These are phyloP conservation scores for Naganishia antarctica DNA, from an alignment of 768 basidiomycete genomes.

Conservation along the genomic window DNA sequence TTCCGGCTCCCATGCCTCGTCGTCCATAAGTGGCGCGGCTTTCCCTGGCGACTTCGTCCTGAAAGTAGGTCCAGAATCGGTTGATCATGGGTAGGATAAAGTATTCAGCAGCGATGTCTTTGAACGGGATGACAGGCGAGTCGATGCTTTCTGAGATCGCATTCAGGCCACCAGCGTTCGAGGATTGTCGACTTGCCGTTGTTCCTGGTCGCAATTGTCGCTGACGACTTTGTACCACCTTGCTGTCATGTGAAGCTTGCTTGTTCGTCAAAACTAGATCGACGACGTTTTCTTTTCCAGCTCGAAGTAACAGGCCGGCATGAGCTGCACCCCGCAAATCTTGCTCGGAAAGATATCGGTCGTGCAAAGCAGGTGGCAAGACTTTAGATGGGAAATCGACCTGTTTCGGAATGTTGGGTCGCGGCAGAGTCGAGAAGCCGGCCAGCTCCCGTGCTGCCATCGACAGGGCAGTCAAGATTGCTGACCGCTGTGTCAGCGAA, in stretches of 20 bases:
- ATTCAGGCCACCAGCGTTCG: neutral
- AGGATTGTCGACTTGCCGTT: neutral
- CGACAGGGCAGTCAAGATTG: conserved; percentile 79
- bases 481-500: conserved; percentile 75
- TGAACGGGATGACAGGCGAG: conserved; percentile 48
- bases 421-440: conserved; percentile 50
- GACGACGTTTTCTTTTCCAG: neutral
- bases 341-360: conserved; percentile 54
- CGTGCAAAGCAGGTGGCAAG: conserved; percentile 68
- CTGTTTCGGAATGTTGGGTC: conserved; percentile 32
- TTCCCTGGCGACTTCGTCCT: conserved; percentile 74
- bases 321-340: neutral
- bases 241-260: neutral
- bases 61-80: conserved; percentile 89
- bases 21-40: conserved; percentile 50
- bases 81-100: conserved; percentile 87
- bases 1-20: conserved; percentile 60
- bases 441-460: conserved; percentile 80
- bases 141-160: conserved; percentile 11
- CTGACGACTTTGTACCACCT: neutral
- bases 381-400: conserved; percentile 74
- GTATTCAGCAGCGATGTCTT: conserved; percentile 71
- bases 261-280: neutral
- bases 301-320: conserved; percentile 12
- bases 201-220: conserved; percentile 1